These are phyloP conservation scores for Phlyctochytrium planicorne DNA, from an alignment of 192 early-diverging fungal species.

Conservation along the genomic window DNA sequence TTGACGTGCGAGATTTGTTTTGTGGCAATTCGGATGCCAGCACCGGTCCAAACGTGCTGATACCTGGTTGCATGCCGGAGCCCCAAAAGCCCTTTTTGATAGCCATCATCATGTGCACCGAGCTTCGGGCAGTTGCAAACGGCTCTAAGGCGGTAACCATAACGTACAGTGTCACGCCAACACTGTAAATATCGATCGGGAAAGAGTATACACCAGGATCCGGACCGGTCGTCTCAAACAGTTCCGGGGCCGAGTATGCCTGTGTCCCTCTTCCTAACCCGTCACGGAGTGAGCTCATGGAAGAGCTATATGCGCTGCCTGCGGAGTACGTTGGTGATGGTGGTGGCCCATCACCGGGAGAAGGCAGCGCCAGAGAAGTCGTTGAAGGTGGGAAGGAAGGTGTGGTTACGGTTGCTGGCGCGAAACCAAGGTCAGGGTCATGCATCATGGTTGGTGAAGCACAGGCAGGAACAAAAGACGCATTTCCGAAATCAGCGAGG, in stretches of 20 bases:
- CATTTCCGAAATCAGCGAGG: constrained; percentile 59
- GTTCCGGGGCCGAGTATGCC: constrained; percentile 51
- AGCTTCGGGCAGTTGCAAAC: constrained; percentile 30
- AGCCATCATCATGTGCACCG: constrained; percentile 43
- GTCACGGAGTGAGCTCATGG: constrained; percentile 30
- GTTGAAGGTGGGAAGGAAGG: background rate
- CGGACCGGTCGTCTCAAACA: constrained; percentile 23
- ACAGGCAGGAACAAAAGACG: constrained; percentile 43
- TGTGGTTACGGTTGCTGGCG: background rate
- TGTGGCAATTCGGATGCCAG: background rate
- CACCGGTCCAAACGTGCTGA: constrained; percentile 22
- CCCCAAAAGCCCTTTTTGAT: constrained; percentile 50
- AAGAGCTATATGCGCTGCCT: constrained; percentile 4
- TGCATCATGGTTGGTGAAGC: background rate
- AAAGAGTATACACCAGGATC: constrained; percentile 35
- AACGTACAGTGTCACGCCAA: constrained; percentile 48
- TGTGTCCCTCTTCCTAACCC: constrained; percentile 49
- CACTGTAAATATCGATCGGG: constrained; percentile 51
- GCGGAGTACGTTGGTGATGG: background rate
- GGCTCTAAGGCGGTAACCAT: constrained; percentile 41
- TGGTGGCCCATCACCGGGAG: background rate
- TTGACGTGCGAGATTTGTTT: constrained; percentile 15
- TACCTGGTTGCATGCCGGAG: constrained; percentile 41
- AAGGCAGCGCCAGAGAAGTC: background rate
- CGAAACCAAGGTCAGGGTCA: background rate